These are phyloP conservation scores for Arxiozyma telluris DNA, from an alignment of 1,139 yeast genomes.

Conservation along the genomic window DNA sequence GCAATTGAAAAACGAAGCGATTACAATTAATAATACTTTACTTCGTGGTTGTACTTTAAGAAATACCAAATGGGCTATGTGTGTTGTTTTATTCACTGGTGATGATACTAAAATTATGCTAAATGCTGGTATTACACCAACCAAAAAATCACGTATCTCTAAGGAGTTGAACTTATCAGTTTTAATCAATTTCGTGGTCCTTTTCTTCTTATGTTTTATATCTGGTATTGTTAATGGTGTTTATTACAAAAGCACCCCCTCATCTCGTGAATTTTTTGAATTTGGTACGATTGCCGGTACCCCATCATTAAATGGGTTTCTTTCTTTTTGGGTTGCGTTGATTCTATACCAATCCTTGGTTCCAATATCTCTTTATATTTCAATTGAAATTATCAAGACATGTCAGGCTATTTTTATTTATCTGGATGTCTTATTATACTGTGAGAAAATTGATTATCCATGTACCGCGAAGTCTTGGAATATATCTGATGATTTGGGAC, in stretches of 20 bases:
- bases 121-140: constrained; percentile 88
- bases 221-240: constrained; percentile 80
- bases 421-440: constrained; percentile 81
- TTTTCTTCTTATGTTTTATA: constrained; percentile 71
- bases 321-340: constrained; percentile 80
- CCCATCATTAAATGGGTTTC: constrained; percentile 69
- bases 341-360: constrained; percentile 87
- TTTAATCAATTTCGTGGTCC: constrained; percentile 61
- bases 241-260: constrained; percentile 44
- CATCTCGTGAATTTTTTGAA: constrained; percentile 66
- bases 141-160: constrained; percentile 76
- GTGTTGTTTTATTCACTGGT: constrained; percentile 84
- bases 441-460: constrained; percentile 79
- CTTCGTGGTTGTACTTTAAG: constrained; percentile 84
- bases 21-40: constrained; percentile 68
- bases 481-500: constrained; percentile 94
- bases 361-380: constrained; percentile 89
- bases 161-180: constrained; percentile 78
- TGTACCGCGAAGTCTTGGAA: constrained; percentile 97
- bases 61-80: constrained; percentile 91
- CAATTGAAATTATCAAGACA: constrained; percentile 92
- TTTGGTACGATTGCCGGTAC: constrained; percentile 48
- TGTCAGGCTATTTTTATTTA: constrained; percentile 89
- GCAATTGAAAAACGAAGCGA: constrained; percentile 50
- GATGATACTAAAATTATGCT: constrained; percentile 86